These are phyloP conservation scores for Diutina mesorugosa DNA, from an alignment of 1,139 yeast genomes.

Conservation along the genomic window DNA sequence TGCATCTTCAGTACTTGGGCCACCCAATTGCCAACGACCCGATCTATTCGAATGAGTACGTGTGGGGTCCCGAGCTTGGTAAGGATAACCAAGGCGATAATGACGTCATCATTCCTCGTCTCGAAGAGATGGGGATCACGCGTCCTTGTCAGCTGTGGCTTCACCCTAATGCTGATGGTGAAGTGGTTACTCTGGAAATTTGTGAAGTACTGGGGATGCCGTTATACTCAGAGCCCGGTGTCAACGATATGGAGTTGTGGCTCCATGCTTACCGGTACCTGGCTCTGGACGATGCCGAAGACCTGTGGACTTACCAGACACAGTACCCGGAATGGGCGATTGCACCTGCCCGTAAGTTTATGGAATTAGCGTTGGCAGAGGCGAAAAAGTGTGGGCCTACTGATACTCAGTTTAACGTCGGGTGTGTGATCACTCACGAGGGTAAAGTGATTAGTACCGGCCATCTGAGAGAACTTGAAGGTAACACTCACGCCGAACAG, in stretches of 20 bases:
- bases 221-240: constrained; percentile 78
- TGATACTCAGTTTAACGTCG: constrained; percentile 84
- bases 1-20: constrained; percentile 79
- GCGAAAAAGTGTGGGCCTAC: constrained; percentile 80
- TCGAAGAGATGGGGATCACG: constrained; percentile 60
- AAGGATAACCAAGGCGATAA: constrained; percentile 29
- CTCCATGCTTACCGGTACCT: constrained; percentile 77
- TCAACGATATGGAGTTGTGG: constrained; percentile 78
- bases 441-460: constrained; percentile 67
- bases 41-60: constrained; percentile 48
- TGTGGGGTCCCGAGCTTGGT: constrained; percentile 62
- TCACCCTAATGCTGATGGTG: constrained; percentile 47
- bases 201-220: constrained; percentile 66
- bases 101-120: constrained; percentile 25
- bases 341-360: constrained; percentile 38
- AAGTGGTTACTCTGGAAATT: constrained; percentile 37
- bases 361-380: constrained; percentile 56
- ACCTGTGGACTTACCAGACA: constrained; percentile 66
- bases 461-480: constrained; percentile 80
- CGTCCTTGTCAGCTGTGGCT: constrained; percentile 59
- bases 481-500: constrained; percentile 97
- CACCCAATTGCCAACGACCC: constrained; percentile 95
- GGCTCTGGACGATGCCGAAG: constrained; percentile 23
- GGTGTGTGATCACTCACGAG: constrained; percentile 57
- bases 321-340: constrained; percentile 83